Base-by-base conservation (phyloP, 352 stramenopile species). In the Pythium brachiatum region DNA sequence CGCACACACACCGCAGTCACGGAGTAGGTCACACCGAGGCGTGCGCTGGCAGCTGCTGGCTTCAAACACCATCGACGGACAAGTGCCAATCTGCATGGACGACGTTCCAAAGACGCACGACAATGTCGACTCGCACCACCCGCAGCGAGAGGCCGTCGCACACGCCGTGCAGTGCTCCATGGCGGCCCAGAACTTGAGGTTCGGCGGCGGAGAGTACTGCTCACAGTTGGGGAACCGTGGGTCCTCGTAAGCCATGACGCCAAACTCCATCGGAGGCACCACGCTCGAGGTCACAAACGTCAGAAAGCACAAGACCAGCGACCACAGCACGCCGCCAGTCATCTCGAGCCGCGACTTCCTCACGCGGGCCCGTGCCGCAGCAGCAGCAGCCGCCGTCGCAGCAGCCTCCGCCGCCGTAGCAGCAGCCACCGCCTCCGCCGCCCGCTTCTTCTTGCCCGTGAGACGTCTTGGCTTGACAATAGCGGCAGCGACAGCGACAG, bases 81-180 rank as follows among this genome's bases (percentile, higher is more conserved):
- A 92, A 5, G 75, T 56, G 25, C 82, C 9, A 34, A 34, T 9
- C 5, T 34, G 29, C 9, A 5, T 34, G 29, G 29, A 34, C 9
- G 29, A 5, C 9, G 29, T 34, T n/a, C 92, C 90, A 4, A 68
- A 63, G 23, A 88, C 63, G 66, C 93, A 98, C 57, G 72, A 83
- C 65, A 98, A 79, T n/a, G 90, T 97, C 52, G 89, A 96, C 50
- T 91, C 72, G 63, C 93, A 98, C 60, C 91, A 98, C 3, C 93
- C 93, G 56, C 92, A 98, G 13, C 76, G 73, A 12, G 69, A 58
- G 44, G 81, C 73, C 8, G 68, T 60, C 32, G 90, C 64, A 56
- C 92, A 98, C 16, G 66, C 57, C 21, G 74, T 72, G 73, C 92
- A 98, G n/a, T 69, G 64, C 25, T 73, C 72, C 77, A 88, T 86